Evolutionary conservation across 805 yeast species (phyloP).

Genomic region (Metschnikowia bowlesiae): DNA sequence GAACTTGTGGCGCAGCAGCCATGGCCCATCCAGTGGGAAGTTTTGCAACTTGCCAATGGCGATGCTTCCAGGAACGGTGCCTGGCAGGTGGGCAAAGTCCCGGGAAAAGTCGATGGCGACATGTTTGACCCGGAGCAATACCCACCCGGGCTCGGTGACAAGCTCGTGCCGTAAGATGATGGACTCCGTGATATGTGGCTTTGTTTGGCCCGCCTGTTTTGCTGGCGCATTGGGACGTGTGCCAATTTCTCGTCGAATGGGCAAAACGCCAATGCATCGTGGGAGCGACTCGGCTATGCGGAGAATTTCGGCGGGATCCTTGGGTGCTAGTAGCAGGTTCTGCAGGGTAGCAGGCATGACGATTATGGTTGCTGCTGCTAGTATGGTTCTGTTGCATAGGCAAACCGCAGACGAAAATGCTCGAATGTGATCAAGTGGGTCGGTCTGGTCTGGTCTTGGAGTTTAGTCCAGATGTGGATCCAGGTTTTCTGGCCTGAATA

Average conservation of each 20-base stretch:
- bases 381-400: no score
- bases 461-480: no score
- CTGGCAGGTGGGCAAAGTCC: constrained; percentile 3
- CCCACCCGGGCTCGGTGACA: constrained; percentile 1
- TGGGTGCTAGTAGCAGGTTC: not conserved
- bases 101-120: constrained; percentile 13
- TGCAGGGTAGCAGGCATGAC: not conserved
- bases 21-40: constrained; percentile 12
- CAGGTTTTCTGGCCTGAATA: no score
- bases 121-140: constrained; percentile 14
- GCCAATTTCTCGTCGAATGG: not conserved
- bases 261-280: not conserved
- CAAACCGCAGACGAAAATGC: no score
- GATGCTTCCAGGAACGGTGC: constrained; percentile 32
- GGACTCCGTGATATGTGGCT: constrained; percentile 4
- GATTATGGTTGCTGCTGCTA: no score
- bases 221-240: not conserved
- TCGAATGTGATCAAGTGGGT: no score
- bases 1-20: constrained; percentile 8
- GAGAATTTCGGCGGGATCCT: not conserved
- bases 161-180: constrained; percentile 11
- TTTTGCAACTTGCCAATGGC: constrained; percentile 27
- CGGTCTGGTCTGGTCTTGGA: no score
- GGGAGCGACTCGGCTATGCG: not conserved
- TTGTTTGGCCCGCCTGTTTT: no score